phyloP scores from a whole-genome alignment of 352 stramenopile species.

The Phytophthora nicotianae region DNA sequence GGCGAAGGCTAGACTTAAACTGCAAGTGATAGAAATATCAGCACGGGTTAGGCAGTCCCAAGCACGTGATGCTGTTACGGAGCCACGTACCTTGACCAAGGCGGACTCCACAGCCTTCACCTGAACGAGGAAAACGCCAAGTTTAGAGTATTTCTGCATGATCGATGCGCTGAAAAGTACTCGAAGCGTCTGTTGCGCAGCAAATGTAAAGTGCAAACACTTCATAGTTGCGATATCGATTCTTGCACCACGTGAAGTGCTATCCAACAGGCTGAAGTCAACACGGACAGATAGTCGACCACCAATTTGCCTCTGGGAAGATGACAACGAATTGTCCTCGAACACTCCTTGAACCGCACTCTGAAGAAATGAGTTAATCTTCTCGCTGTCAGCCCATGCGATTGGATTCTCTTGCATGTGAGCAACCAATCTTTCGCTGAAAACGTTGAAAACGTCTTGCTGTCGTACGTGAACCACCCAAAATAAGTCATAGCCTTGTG shows the following conservation, averaged over 20 bases:
- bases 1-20: slow-evolving; percentile 67
- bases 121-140: slow-evolving; percentile 64
- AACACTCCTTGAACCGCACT: slow-evolving; percentile 56
- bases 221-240: slow-evolving; percentile 66
- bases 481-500: background rate
- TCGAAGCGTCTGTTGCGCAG: slow-evolving; percentile 49
- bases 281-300: slow-evolving; percentile 54
- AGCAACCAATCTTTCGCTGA: slow-evolving; percentile 54
- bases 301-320: slow-evolving; percentile 43
- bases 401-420: slow-evolving; percentile 60
- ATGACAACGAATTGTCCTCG: slow-evolving; percentile 48
- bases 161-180: slow-evolving; percentile 67
- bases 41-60: slow-evolving; percentile 3
- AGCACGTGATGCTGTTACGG: background rate
- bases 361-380: slow-evolving; percentile 60
- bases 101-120: slow-evolving; percentile 66
- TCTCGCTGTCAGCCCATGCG: slow-evolving; percentile 60
- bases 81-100: slow-evolving; percentile 53
- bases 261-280: slow-evolving; percentile 54
- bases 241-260: slow-evolving; percentile 29
- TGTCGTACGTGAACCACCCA: slow-evolving; percentile 24
- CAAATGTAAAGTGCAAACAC: slow-evolving; percentile 66
- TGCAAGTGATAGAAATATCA: slow-evolving; percentile 12
- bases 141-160: slow-evolving; percentile 65
- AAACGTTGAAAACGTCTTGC: slow-evolving; percentile 72